Percentiles rank a stretch among this genome's conserved stretches.
phyloP scores from a whole-genome alignment of 2,329 filamentous ascomycete species.

The Cytospora schulzeri region DNA sequence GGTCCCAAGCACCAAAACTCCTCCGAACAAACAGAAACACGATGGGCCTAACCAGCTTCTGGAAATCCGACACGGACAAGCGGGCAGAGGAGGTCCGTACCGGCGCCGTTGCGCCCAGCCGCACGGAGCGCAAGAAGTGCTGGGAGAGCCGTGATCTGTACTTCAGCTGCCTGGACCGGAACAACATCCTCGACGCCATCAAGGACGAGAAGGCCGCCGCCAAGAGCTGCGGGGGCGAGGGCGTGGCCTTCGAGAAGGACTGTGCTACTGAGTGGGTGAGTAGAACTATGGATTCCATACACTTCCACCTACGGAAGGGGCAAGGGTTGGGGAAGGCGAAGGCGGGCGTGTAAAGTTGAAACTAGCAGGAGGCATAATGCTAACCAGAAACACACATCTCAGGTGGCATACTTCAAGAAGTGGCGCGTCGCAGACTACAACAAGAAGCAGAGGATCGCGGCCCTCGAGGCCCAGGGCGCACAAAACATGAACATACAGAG shows the following conservation, averaged over 20 bases:
- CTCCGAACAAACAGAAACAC: conserved; percentile 19
- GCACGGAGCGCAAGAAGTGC: conserved; percentile 78
- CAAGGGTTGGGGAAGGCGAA: not conserved
- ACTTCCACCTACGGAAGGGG: not conserved
- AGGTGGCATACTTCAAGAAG: conserved; percentile 98
- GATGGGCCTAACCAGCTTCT: conserved; percentile 54
- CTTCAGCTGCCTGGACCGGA: conserved; percentile 82
- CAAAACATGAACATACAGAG: conserved; percentile 51
- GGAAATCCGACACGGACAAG: conserved; percentile 43
- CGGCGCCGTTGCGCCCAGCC: conserved; percentile 75
- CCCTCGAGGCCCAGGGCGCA: conserved; percentile 74
- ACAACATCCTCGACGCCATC: conserved; percentile 73
- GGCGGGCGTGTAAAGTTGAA: too few species aligned
- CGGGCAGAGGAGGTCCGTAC: conserved; percentile 57
- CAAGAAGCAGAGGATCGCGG: conserved; percentile 76
- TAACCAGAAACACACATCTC: conserved; percentile 3
- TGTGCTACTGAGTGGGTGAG: conserved; percentile 90
- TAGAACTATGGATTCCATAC: conserved; percentile 29
- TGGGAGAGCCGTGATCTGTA: conserved; percentile 89
- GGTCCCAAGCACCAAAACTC: too few species aligned
- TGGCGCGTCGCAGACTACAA: conserved; percentile 90
- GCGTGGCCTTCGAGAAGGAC: conserved; percentile 72
- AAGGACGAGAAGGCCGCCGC: conserved; percentile 46
- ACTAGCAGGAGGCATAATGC: too few species aligned
- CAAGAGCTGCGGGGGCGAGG: conserved; percentile 45